These are phyloP conservation scores for Rhizopogon rudus DNA, from an alignment of 768 basidiomycete species.

Conservation along the genomic window DNA sequence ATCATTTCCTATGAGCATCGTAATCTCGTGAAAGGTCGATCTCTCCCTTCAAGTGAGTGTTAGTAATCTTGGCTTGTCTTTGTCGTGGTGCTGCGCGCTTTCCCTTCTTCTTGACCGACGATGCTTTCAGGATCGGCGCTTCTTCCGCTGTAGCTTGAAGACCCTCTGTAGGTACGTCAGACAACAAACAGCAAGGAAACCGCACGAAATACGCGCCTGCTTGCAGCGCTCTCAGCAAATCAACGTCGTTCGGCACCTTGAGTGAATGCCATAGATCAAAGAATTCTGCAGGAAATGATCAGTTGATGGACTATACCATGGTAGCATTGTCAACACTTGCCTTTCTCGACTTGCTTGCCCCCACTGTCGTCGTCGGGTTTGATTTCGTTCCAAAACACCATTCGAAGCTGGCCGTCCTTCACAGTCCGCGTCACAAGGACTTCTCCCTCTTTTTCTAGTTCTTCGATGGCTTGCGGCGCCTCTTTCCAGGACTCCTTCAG, in stretches of 20 bases:
- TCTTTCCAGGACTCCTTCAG: conserved; percentile 93
- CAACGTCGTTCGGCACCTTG: conserved; percentile 82
- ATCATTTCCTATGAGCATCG: conserved; percentile 19
- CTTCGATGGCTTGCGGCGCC: conserved; percentile 77
- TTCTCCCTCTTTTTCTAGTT: conserved; percentile 85
- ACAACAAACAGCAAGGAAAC: not conserved
- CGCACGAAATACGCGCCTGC: conserved; percentile 44
- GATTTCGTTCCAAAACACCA: conserved; percentile 91
- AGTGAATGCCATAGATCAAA: conserved; percentile 82
- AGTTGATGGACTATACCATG: not conserved
- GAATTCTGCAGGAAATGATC: conserved; percentile 55
- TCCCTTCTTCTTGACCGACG: conserved; percentile 75
- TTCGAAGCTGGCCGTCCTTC: conserved; percentile 77
- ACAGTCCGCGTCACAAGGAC: conserved; percentile 82
- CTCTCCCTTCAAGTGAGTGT: conserved; percentile 80
- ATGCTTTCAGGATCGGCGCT: conserved; percentile 47
- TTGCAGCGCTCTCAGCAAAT: conserved; percentile 71
- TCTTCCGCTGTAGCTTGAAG: conserved; percentile 75
- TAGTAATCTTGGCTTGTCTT: conserved; percentile 80
- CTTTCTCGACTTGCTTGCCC: conserved; percentile 74
- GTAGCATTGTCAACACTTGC: conserved; percentile 31
- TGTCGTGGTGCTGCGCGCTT: conserved; percentile 70
- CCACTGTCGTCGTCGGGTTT: conserved; percentile 71
- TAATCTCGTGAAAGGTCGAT: conserved; percentile 84
- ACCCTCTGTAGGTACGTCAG: conserved; percentile 48